These are phyloP conservation scores for Zymoseptoria tritici DNA, from an alignment of 2,329 filamentous ascomycete species.

Conservation along the genomic window DNA sequence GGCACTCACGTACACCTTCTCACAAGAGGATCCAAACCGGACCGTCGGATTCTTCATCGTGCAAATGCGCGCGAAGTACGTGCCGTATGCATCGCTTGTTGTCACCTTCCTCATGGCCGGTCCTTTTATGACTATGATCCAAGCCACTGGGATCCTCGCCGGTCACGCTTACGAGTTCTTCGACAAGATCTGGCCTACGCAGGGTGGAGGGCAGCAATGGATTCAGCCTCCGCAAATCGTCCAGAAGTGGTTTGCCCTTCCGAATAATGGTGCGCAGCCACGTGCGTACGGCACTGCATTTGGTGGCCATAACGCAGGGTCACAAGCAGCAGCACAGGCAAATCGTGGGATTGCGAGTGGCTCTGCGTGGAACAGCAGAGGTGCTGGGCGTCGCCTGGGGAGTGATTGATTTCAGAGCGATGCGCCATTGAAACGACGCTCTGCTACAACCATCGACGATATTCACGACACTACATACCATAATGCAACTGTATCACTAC, in stretches of 20 bases:
- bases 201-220: slow-evolving; percentile 73
- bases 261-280: slow-evolving; percentile 37
- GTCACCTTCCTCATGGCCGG: slow-evolving; percentile 64
- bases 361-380: slow-evolving; percentile 51
- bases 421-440: not conserved
- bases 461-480: not conserved
- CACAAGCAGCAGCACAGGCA: slow-evolving; percentile 23
- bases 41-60: slow-evolving; percentile 75
- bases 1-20: slow-evolving; percentile 75
- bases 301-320: slow-evolving; percentile 32
- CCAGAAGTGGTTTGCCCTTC: slow-evolving; percentile 53
- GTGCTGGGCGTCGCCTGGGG: slow-evolving; percentile 56
- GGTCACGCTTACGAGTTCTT: slow-evolving; percentile 90
- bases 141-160: slow-evolving; percentile 72
- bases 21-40: slow-evolving; percentile 73
- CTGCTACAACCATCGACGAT: not conserved
- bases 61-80: slow-evolving; percentile 70
- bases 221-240: slow-evolving; percentile 68
- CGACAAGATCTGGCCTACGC: slow-evolving; percentile 78
- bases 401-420: slow-evolving; percentile 15
- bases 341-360: slow-evolving; percentile 28
- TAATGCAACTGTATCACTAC: not conserved
- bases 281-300: slow-evolving; percentile 59
- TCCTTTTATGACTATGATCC: slow-evolving; percentile 49
- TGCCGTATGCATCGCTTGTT: slow-evolving; percentile 73